A percentile compares a stretch with the other conserved stretches of the same genome.
phyloP scores from a whole-genome alignment of 306 rosid genomes.

The Cucurbita pepo region DNA sequence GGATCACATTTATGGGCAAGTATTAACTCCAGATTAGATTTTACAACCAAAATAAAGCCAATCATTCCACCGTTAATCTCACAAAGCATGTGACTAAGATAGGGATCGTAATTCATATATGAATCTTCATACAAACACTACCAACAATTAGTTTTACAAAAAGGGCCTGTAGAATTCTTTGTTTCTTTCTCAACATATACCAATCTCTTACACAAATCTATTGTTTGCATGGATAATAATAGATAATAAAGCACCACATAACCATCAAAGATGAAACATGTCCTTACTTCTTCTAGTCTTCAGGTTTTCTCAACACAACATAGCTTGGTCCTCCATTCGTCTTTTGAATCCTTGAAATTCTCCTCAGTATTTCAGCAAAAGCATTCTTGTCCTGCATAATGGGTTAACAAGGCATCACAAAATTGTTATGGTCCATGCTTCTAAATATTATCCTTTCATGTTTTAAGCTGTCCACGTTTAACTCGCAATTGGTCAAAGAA shows the following conservation, averaged over 20 bases:
- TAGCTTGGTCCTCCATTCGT: conserved; percentile 52
- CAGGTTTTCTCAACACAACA: conserved; percentile 46
- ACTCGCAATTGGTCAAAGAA: neutral
- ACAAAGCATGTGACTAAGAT: neutral
- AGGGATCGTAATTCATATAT: neutral
- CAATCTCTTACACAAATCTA: neutral
- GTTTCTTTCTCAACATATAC: neutral
- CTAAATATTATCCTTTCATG: neutral
- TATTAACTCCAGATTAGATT: neutral
- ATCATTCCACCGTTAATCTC: neutral
- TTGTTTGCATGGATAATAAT: neutral
- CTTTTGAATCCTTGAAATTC: conserved; percentile 83
- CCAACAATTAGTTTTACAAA: neutral
- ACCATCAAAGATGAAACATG: neutral
- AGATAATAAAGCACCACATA: neutral
- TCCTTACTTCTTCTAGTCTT: neutral
- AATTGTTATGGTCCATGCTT: neutral
- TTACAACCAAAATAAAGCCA: neutral
- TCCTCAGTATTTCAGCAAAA: conserved; percentile 72
- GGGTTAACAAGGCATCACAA: neutral
- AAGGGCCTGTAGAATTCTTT: neutral
- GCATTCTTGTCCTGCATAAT: conserved; percentile 71
- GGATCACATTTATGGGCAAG: neutral
- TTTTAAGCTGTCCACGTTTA: neutral
- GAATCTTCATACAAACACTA: neutral